Evolutionary conservation across 352 stramenopile genomes (phyloP), one percentile per base, ranked within the genome.

Genomic region (Globisporangium barbulae): DNA sequence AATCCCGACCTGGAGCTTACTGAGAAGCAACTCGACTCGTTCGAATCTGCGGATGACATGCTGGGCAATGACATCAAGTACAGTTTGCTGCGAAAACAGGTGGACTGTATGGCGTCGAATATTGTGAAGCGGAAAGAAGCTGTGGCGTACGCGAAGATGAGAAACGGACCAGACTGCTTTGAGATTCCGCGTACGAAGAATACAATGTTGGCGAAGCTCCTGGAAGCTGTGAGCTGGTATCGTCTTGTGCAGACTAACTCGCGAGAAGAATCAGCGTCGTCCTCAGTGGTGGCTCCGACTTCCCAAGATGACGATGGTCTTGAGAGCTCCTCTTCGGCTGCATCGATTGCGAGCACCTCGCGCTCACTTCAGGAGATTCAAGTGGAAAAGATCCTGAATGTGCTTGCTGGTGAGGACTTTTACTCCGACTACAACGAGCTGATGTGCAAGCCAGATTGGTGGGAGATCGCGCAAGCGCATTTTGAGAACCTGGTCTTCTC

Each of bases 401-500:
- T 95, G 6, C 60, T 95, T 12, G 82, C 80, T 12, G 86, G 80
- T 6, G 86, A 93, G 59, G 86, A 90, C 17, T 93, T 93, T 53
- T 93, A 93, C 59, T 89, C 83, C 3, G 86, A 92, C 56, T 93
- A 87, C 39, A 90, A 79, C 58, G 78, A 93, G 62, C 63, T 90
- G 15, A 95, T 95, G 84, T 89, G 79, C 45, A 67, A 73, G 61
- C 57, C 78, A 12, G 79, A 93, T 41, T 95, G 86, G 86, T 93
- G 86, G 86, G 83, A 89, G 39, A 82, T 93, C 53, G 84, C 85
- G 0, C 86, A 93, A 68, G 86, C 86, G 12, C 83, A 95, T 57
- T 95, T 95, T 66, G 86, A 95, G 64, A 95, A 93, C 53, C 68
- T 95, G 15, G 77, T 95, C 7, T 93, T 95, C 45, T 83, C 84